Percentiles rank a stretch among this genome's conserved stretches.
Evolutionary conservation across 495 filamentous ascomycete species (phyloP).

Genomic region (Xylaria grammica): DNA sequence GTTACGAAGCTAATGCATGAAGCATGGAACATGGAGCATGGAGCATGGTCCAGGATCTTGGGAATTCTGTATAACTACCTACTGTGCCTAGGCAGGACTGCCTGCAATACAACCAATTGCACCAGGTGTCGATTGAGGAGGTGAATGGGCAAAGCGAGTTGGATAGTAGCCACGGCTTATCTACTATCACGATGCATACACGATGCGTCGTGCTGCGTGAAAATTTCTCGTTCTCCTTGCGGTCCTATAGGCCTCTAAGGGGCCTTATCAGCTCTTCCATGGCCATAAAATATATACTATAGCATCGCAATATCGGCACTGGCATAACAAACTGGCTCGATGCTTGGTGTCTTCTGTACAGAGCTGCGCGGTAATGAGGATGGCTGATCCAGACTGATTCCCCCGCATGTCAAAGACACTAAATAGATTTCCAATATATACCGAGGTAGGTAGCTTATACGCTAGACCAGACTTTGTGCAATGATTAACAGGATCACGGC

Average conservation of each 20-base stretch:
- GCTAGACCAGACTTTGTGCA: no score
- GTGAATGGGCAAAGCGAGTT: no score
- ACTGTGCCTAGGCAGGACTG: no score
- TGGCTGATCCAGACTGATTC: background rate
- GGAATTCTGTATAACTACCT: no score
- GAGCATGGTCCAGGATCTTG: constrained; percentile 5
- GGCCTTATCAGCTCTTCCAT: background rate
- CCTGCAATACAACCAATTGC: no score
- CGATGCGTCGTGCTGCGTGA: constrained; percentile 32
- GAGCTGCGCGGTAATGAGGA: no score
- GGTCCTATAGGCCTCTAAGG: background rate
- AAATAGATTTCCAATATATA: background rate
- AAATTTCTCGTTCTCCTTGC: background rate
- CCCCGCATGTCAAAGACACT: constrained; percentile 7
- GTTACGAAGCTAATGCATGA: background rate
- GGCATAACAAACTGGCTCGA: background rate
- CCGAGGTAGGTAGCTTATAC: background rate
- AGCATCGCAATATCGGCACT: no score
- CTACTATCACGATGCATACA: constrained; percentile 32
- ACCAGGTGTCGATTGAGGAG: no score
- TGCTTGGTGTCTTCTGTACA: background rate
- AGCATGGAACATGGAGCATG: background rate
- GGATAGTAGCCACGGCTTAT: background rate
- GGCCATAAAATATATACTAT: background rate
- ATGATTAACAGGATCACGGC: no score